phyloP scores from a whole-genome alignment of 345 rosid genomes.

The Kernera saxatilis region DNA sequence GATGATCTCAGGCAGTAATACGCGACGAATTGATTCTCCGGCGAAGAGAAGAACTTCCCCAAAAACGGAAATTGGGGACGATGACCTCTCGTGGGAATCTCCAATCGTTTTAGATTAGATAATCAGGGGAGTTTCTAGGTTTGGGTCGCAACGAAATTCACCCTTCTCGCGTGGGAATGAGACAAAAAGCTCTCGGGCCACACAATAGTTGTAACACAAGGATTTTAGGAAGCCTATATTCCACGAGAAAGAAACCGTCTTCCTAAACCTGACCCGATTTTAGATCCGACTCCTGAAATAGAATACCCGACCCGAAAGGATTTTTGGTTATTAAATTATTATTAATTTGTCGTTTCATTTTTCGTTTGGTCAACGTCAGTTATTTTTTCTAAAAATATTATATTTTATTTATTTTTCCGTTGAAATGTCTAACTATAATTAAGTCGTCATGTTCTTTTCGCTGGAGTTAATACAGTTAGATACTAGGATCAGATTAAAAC shows the following conservation, averaged over 20 bases:
- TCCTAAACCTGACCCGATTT: background rate
- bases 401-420: background rate
- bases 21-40: background rate
- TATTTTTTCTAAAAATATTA: background rate
- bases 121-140: slow-evolving; percentile 18
- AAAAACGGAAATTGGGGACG: background rate
- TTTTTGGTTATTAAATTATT: background rate
- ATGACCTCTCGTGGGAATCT: background rate
- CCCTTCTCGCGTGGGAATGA: slow-evolving; percentile 9
- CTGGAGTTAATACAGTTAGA: slow-evolving; percentile 1
- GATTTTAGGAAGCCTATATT: background rate
- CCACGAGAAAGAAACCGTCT: slow-evolving; percentile 3
- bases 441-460: background rate
- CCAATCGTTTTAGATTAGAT: background rate
- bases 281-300: background rate
- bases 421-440: background rate
- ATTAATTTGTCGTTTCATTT: background rate
- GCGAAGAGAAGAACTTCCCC: background rate
- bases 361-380: background rate
- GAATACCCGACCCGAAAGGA: background rate
- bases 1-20: background rate
- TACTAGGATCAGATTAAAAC: slow-evolving; percentile 8
- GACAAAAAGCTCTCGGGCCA: slow-evolving; percentile 8
- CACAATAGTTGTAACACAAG: background rate
- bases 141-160: slow-evolving; percentile 2